These are phyloP conservation scores for Rubroshorea leprosula DNA, from an alignment of 345 rosid genomes.

Conservation along the genomic window DNA sequence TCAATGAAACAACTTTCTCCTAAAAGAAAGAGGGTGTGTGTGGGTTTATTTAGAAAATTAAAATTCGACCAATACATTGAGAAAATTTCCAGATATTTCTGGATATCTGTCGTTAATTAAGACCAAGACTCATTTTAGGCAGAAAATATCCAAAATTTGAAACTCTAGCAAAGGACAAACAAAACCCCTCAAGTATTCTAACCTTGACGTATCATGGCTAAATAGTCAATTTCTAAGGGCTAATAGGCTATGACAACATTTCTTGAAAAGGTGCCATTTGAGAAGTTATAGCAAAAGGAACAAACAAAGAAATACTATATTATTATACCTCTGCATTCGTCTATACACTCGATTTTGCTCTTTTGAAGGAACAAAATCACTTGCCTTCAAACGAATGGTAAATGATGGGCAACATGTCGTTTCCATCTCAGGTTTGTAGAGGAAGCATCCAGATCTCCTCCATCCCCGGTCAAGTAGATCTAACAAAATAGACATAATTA, in stretches of 20 bases:
- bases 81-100: background rate
- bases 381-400: slow-evolving; percentile 79
- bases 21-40: background rate
- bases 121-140: background rate
- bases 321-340: slow-evolving; percentile 63
- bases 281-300: background rate
- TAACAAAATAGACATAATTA: slow-evolving; percentile 6
- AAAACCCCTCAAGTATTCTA: background rate
- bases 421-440: slow-evolving; percentile 91
- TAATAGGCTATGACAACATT: background rate
- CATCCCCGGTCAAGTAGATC: slow-evolving; percentile 96
- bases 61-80: background rate
- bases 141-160: slow-evolving; percentile 1
- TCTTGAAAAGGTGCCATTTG: background rate
- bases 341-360: slow-evolving; percentile 69
- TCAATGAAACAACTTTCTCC: background rate
- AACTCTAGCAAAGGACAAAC: slow-evolving; percentile 6
- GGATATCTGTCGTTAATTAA: background rate
- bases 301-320: background rate
- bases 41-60: background rate
- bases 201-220: background rate
- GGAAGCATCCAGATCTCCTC: slow-evolving; percentile 83
- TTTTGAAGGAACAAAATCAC: slow-evolving; percentile 65
- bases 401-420: slow-evolving; percentile 94
- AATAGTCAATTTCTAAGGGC: background rate